Conservation (phyloP, 305 asterid genomes). For the Fraxinus sp. region DNA sequence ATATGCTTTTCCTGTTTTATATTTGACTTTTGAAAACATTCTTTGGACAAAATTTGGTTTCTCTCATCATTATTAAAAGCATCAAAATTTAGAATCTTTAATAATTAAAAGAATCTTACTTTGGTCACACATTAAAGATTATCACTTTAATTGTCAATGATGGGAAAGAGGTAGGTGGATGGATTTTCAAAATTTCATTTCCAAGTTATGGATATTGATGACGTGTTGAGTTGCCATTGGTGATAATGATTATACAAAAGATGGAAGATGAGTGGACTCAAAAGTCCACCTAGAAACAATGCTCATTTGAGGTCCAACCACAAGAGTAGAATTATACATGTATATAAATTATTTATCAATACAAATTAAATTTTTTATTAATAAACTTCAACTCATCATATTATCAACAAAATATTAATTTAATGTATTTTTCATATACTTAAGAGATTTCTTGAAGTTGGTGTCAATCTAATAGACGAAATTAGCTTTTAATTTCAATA, state of each 20-base stretch:
- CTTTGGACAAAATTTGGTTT: neutral
- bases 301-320: neutral
- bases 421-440: neutral
- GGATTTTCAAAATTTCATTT: neutral
- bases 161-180: neutral
- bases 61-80: neutral
- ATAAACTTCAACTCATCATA: neutral
- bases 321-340: neutral
- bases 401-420: neutral
- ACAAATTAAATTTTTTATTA: neutral
- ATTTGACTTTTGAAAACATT: neutral
- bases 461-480: neutral
- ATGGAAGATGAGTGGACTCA: conserved; percentile 35
- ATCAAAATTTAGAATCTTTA: neutral
- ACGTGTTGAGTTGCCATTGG: conserved; percentile 34
- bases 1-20: neutral
- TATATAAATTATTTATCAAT: neutral
- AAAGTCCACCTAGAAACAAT: neutral
- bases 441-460: neutral
- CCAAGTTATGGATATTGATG: conserved; percentile 1
- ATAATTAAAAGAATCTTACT: neutral
- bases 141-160: neutral
- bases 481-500: neutral
- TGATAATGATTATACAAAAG: conserved; percentile 18
- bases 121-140: neutral